Conservation (phyloP, 2,329 filamentous ascomycete genomes). For the Monosporascus ibericus region DNA sequence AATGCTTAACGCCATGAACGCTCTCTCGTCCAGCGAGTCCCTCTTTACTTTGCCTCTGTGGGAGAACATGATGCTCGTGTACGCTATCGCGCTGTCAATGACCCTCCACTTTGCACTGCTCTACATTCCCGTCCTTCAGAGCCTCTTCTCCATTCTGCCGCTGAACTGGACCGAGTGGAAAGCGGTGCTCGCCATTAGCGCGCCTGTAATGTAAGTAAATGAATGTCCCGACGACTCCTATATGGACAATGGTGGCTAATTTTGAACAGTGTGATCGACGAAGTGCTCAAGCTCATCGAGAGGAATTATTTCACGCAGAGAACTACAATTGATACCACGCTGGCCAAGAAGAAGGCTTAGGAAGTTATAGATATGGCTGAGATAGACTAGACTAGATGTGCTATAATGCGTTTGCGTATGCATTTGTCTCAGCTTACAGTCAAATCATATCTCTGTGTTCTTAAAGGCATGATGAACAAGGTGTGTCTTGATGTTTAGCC, state of each 20-base stretch:
- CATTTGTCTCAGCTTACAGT: constrained; percentile 4
- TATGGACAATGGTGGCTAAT: constrained; percentile 10
- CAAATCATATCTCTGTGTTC: constrained; percentile 1
- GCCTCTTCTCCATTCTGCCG: constrained; percentile 84
- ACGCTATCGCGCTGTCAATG: constrained; percentile 91
- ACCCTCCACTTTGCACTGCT: constrained; percentile 88
- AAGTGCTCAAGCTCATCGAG: constrained; percentile 75
- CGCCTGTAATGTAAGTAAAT: constrained; percentile 77
- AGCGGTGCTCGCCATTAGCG: constrained; percentile 81
- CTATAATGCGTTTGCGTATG: constrained; percentile 8
- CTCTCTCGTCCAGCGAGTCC: constrained; percentile 89
- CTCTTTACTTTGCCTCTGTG: constrained; percentile 90
- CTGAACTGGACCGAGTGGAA: constrained; percentile 85
- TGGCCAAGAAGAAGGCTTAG: constrained; percentile 46
- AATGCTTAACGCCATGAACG: constrained; percentile 99
- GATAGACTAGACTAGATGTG: constrained; percentile 24
- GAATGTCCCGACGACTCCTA: too few relatives aligned
- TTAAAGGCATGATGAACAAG: background rate
- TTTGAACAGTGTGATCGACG: constrained; percentile 64
- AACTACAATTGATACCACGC: constrained; percentile 30
- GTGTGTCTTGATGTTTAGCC: constrained; percentile 4
- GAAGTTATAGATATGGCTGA: constrained; percentile 29
- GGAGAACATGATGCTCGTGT: constrained; percentile 98
- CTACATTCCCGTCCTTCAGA: constrained; percentile 84
- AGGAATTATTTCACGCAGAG: constrained; percentile 57